These are phyloP conservation scores for Nitzschia putrida DNA, from an alignment of 108 stramenopile genomes.

Conservation along the genomic window DNA sequence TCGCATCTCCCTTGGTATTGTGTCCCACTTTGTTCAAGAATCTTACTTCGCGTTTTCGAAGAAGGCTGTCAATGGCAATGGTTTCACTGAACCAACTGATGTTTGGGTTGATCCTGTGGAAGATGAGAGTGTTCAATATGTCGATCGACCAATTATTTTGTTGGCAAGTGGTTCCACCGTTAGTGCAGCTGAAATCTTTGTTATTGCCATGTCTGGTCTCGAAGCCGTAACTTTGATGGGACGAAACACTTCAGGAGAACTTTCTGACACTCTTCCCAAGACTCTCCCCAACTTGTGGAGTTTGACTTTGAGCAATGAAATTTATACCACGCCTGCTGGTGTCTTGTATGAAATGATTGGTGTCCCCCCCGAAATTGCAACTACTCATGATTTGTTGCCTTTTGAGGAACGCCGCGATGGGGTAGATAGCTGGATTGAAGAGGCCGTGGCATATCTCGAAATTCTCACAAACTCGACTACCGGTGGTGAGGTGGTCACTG, in stretches of 20 bases:
- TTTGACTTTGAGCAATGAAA: slow-evolving; percentile 12
- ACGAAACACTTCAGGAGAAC: background rate
- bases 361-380: slow-evolving; percentile 6
- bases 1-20: background rate
- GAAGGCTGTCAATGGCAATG: background rate
- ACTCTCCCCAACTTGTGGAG: background rate
- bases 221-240: slow-evolving; percentile 7
- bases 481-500: no score
- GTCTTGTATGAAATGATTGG: slow-evolving; percentile 6
- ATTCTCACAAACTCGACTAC: no score
- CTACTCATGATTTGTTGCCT: background rate
- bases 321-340: background rate
- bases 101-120: background rate
- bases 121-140: background rate
- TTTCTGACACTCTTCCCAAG: slow-evolving; percentile 6
- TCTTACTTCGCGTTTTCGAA: background rate
- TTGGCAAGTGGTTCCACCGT: slow-evolving; percentile 1
- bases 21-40: background rate
- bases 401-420: background rate
- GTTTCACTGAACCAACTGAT: background rate
- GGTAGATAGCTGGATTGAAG: slow-evolving; percentile 8
- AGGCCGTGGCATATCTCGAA: background rate
- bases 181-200: slow-evolving; percentile 20
- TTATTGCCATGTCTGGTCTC: slow-evolving; percentile 5
- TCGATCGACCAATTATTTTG: background rate